Base-by-base conservation (phyloP, 805 yeast genomes). In the Zygoascus ofunaensis region DNA sequence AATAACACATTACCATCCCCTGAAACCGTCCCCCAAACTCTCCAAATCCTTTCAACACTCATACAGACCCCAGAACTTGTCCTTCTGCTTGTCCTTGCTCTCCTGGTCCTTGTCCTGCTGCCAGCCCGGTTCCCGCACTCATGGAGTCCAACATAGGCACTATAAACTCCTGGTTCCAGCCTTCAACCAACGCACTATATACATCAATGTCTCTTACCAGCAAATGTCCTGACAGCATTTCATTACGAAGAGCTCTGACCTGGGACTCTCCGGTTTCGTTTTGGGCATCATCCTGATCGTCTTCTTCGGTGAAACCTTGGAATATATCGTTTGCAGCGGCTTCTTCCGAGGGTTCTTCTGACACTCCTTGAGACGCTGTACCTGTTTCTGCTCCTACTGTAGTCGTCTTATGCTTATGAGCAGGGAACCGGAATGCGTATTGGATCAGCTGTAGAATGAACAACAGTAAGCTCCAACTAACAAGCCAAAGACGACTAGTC, bases 391-490 rank as follows among this genome's bases (percentile, higher is more conserved):
- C 42, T n/a, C 24, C 42, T 14, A 37, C 15, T 20, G 35, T 22
- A 15, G 41, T 24, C 10, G 24, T 26, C 4, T 7, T n/a, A 10
- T 14, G 38, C 26, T 17, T 45, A 7, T 33, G 18, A 4, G 37
- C 28, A 7, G 39, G 32, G 32, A 41, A 41, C 22, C 35, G n/a
- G 19, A 18, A 23, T 5, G 50, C 37, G 39, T 50, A 54, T 19
- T 48, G 39, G 4, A 39, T 26, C 23, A 49, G 32, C 41, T 52
- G 56, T 12, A 52, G 43, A 4, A 44, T 14, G 33, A 52, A 30
- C 14, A 53, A 46, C 2, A 48, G 30, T 3, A 51, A 15, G 38
- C 51, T 54, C 56, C 55, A 52, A 8, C 40, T 18, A 2, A 53
- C 24, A 34, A 53, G 43, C 4, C 48, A 49, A 17, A 40, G 3